Evolutionary conservation across 371 early-diverging fungal genomes (phyloP).

Genomic region (Dichotomocladium elegans): DNA sequence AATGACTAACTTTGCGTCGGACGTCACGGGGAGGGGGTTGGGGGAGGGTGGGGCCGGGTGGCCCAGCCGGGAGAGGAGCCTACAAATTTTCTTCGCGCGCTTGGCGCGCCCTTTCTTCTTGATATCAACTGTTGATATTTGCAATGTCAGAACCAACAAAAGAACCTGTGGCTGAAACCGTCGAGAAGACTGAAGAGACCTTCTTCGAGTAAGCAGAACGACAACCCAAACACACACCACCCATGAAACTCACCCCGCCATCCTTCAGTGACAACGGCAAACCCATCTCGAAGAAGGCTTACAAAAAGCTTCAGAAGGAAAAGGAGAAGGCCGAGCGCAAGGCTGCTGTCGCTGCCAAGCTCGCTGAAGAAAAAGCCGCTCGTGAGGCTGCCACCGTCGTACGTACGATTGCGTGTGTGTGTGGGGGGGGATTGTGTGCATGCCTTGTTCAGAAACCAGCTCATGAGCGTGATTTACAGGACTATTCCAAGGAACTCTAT

Average conservation of each 20-base stretch:
- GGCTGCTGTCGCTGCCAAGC: constrained; percentile 71
- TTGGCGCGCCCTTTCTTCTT: not conserved
- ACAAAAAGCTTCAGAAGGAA: constrained; percentile 93
- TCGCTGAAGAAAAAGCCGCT: constrained; percentile 85
- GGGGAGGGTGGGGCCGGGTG: too few species aligned
- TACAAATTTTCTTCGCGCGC: constrained; percentile 3
- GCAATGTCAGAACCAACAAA: constrained; percentile 7
- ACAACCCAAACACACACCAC: not conserved
- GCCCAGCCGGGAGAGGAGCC: not conserved
- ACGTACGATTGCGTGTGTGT: too few species aligned
- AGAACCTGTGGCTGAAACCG: constrained; percentile 6
- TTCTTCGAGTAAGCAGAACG: constrained; percentile 8
- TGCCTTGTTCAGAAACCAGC: not conserved
- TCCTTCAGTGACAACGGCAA: constrained; percentile 74
- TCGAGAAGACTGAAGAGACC: constrained; percentile 9
- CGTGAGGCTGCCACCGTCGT: constrained; percentile 68
- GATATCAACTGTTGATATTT: not conserved
- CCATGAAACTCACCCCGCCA: not conserved
- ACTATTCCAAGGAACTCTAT: constrained; percentile 81
- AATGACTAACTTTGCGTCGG: too few species aligned
- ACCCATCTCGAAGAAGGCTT: constrained; percentile 87
- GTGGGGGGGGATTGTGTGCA: not conserved
- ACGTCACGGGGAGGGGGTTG: too few species aligned
- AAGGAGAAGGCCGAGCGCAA: constrained; percentile 83
- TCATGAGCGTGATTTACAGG: constrained; percentile 51